phyloP scores from a whole-genome alignment of 192 early-diverging fungal species.

The Glomus cerebriforme region DNA sequence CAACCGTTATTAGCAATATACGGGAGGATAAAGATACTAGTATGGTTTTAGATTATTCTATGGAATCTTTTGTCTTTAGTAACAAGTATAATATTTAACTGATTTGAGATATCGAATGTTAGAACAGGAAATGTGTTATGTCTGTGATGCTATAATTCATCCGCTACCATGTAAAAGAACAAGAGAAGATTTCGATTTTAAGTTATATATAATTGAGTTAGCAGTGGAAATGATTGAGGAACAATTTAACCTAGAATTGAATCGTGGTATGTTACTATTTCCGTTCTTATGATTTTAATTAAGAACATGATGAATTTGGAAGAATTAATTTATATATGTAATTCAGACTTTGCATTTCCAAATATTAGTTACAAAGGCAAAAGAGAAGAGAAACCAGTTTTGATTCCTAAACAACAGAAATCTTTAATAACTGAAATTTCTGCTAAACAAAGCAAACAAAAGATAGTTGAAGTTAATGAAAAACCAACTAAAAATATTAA shows the following conservation, averaged over 20 bases:
- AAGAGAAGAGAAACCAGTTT: constrained; percentile 1
- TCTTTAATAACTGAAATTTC: constrained; percentile 16
- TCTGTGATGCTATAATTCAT: constrained; percentile 72
- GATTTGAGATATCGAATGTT: constrained; percentile 11
- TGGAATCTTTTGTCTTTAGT: neutral
- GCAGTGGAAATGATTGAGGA: constrained; percentile 70
- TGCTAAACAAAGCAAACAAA: neutral
- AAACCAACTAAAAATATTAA: neutral
- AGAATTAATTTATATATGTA: neutral
- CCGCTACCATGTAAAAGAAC: constrained; percentile 55
- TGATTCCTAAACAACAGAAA: constrained; percentile 1
- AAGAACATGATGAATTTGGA: neutral
- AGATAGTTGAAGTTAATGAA: neutral
- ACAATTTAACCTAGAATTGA: constrained; percentile 54
- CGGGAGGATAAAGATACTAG: constrained; percentile 56
- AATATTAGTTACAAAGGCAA: constrained; percentile 11
- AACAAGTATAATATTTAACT: no score
- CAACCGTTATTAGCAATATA: constrained; percentile 56
- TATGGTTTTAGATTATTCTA: constrained; percentile 27
- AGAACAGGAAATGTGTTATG: constrained; percentile 47
- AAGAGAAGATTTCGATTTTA: constrained; percentile 60
- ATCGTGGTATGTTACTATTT: constrained; percentile 52
- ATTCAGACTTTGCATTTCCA: constrained; percentile 20
- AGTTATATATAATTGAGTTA: constrained; percentile 68
- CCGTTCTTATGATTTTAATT: neutral